Conservation (phyloP, 805 yeast genomes). For the Metschnikowia noctiluminum region DNA sequence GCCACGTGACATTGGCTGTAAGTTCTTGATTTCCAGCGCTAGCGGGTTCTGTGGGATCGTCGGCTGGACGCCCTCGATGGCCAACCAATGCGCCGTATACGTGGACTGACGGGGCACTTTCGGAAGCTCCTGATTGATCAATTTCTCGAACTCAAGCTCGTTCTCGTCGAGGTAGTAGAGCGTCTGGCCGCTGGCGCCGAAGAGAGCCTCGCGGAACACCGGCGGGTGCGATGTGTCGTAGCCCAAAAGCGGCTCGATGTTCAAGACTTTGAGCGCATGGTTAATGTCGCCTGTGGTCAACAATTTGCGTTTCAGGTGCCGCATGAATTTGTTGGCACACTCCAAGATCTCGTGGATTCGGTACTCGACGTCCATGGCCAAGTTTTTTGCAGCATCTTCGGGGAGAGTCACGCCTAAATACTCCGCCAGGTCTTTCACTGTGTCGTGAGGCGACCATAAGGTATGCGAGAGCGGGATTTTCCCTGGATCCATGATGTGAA, state of each 20-base stretch:
- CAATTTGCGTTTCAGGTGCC: constrained; percentile 84
- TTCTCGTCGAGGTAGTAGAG: constrained; percentile 89
- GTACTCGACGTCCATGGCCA: constrained; percentile 99
- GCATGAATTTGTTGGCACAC: constrained; percentile 93
- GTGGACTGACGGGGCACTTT: constrained; percentile 90
- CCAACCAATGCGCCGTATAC: constrained; percentile 95
- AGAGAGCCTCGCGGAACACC: constrained; percentile 80
- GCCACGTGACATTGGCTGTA: constrained; percentile 80
- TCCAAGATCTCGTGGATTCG: constrained; percentile 93
- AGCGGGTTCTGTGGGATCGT: constrained; percentile 95
- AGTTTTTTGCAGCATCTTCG: constrained; percentile 89
- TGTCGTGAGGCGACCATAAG: constrained; percentile 95
- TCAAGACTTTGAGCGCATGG: constrained; percentile 76
- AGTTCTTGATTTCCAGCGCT: constrained; percentile 67
- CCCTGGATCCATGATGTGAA: constrained; percentile 14
- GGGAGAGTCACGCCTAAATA: constrained; percentile 78
- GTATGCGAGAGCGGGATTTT: constrained; percentile 76
- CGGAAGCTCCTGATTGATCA: constrained; percentile 92
- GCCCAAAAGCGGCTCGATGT: constrained; percentile 92
- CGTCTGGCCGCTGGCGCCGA: constrained; percentile 85
- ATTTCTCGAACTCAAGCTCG: constrained; percentile 89
- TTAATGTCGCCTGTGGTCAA: constrained; percentile 79
- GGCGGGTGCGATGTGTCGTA: constrained; percentile 71
- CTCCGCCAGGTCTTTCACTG: constrained; percentile 95
- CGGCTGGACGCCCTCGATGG: constrained; percentile 98